Evolutionary conservation across 768 basidiomycete genomes (phyloP), one percentile per base, ranked within the genome.

Genomic region (Dictyophora rubrovolvata): DNA sequence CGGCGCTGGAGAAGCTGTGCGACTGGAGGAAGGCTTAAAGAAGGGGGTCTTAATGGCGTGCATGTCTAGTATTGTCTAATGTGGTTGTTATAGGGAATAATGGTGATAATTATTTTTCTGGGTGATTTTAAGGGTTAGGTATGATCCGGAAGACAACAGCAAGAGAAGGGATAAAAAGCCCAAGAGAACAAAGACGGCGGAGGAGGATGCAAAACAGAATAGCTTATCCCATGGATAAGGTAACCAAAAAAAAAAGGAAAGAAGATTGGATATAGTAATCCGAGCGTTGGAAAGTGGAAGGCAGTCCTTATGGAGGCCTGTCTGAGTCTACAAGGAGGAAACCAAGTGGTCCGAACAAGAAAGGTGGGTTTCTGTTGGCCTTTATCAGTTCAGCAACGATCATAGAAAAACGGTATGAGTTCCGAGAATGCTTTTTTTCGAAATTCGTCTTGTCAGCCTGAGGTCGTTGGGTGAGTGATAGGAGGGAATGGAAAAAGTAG

Each of bases 261-360:
- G 33, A 47, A 21, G 14, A 49, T 7, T 28, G 28, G 28, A 28
- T 28, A 28, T 28, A 28, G 28, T 28, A 11, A 35, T 23, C 51
- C 34, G 51, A 18, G 62, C 62, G 60, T 61, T 51, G 56, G 59
- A 62, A 62, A 50, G 59, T 61, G 59, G 54, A 59, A 65, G 51
- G 48, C 37, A 34, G 68, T 72, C 71, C 73, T 81, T 85, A 90
- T 79, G 88, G 88, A 68, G 88, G 88, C 63, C 84, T 76, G 77
- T 90, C 86, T 55, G 81, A 82, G 80, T 83, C 83, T 69, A 84
- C 73, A 65, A 83, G 70, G 60, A 60, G 74, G 71, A 74, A 77
- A 61, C 72, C 79, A 74, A 82, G 79, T 64, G 85, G 86, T 70
- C 75, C 77, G 70, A 83, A 79, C 72, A 79, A 76, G 78, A 82